These are phyloP conservation scores for Aaosphaeria arxii DNA, from an alignment of 2,329 filamentous ascomycete genomes.

Conservation along the genomic window DNA sequence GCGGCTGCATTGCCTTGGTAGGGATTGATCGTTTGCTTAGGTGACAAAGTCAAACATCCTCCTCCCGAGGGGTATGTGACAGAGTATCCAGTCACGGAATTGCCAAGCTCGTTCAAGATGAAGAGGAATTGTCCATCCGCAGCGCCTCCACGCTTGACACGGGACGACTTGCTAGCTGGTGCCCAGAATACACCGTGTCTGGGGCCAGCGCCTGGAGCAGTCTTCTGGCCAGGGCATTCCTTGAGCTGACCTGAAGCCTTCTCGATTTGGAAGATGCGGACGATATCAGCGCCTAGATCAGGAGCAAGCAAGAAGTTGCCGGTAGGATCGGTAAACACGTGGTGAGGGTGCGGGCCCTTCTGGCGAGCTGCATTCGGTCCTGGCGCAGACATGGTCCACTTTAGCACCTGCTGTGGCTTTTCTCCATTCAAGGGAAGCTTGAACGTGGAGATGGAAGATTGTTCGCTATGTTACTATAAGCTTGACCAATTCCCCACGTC, in stretches of 20 bases:
- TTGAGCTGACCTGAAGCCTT: conserved; percentile 44
- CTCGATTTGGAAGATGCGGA: conserved; percentile 54
- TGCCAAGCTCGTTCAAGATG: conserved; percentile 32
- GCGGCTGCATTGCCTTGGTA: conserved; percentile 29
- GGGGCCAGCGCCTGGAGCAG: conserved; percentile 50
- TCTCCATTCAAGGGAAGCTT: conserved; percentile 30
- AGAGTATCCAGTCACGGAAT: conserved; percentile 28
- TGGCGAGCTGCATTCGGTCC: conserved; percentile 51
- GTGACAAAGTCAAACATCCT: conserved; percentile 28
- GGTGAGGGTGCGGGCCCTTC: conserved; percentile 55
- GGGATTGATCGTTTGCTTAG: conserved; percentile 31
- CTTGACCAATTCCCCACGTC: no score
- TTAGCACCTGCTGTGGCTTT: conserved; percentile 24
- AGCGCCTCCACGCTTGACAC: conserved; percentile 11
- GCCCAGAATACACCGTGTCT: conserved; percentile 54
- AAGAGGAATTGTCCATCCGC: conserved; percentile 24
- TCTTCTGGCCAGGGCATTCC: conserved; percentile 43
- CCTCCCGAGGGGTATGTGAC: conserved; percentile 26
- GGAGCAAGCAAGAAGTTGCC: conserved; percentile 50
- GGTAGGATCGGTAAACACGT: conserved; percentile 49
- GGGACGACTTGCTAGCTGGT: conserved; percentile 14
- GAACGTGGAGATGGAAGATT: conserved; percentile 33
- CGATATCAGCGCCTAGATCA: conserved; percentile 55
- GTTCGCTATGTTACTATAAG: conserved; percentile 11
- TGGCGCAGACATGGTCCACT: conserved; percentile 28